These are phyloP conservation scores for Trichophyton simii DNA, from an alignment of 2,329 filamentous ascomycete genomes.

Conservation along the genomic window DNA sequence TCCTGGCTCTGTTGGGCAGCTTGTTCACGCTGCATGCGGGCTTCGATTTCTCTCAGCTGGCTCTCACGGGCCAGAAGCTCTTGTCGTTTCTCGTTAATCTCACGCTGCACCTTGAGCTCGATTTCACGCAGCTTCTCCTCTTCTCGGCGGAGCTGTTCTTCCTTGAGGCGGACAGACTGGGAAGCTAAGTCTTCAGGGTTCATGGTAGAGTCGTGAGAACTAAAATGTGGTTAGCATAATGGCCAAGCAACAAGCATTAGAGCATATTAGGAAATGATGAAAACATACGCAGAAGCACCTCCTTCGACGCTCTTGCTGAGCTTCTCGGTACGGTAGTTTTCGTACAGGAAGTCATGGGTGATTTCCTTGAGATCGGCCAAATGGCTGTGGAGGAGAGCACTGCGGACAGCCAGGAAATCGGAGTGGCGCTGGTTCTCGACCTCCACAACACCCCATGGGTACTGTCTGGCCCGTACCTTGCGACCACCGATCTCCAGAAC, in stretches of 20 bases:
- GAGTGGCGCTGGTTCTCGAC: slow-evolving; percentile 98
- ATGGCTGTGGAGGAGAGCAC: slow-evolving; percentile 92
- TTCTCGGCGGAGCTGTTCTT: slow-evolving; percentile 96
- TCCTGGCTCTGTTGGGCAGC: slow-evolving; percentile 28
- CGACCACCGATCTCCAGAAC: slow-evolving; percentile 86
- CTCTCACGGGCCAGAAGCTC: slow-evolving; percentile 94
- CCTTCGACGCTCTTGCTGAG: slow-evolving; percentile 98
- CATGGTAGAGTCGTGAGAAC: slow-evolving; percentile 13
- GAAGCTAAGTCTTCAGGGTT: slow-evolving; percentile 82
- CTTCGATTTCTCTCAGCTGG: slow-evolving; percentile 96
- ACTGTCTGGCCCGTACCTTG: slow-evolving; percentile 86
- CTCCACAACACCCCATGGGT: slow-evolving; percentile 98
- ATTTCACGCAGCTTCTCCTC: slow-evolving; percentile 99
- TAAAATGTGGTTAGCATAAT: slow-evolving; percentile 6
- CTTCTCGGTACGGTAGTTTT: slow-evolving; percentile 99
- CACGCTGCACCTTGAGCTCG: slow-evolving; percentile 97
- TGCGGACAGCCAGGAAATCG: slow-evolving; percentile 94
- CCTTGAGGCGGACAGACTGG: slow-evolving; percentile 97
- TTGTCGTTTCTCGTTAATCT: slow-evolving; percentile 99
- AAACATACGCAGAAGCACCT: slow-evolving; percentile 69
- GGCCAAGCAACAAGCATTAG: background rate
- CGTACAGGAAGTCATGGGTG: slow-evolving; percentile 98
- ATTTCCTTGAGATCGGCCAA: slow-evolving; percentile 98
- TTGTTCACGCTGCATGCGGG: slow-evolving; percentile 83
- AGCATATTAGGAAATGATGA: background rate